phyloP scores from a whole-genome alignment of 176 grass and related monocot genomes.

The Puccinellia tenuiflora region DNA sequence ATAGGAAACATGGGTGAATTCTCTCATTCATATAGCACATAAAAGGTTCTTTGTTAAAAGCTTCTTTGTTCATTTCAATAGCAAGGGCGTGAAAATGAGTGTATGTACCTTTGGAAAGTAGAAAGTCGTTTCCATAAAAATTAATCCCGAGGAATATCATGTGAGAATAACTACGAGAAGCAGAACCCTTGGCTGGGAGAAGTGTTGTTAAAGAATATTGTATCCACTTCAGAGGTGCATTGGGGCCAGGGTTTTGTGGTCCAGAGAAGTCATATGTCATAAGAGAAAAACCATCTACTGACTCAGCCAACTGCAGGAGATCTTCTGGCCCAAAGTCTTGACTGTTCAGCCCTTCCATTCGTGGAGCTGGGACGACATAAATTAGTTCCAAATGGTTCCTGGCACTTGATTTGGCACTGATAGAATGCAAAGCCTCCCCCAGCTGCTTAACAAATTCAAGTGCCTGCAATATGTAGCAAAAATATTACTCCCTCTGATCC shows the following conservation, averaged over 20 bases:
- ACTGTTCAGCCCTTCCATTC: conserved; percentile 40
- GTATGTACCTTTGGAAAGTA: conserved; percentile 69
- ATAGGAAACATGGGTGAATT: conserved; percentile 8
- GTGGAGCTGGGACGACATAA: conserved; percentile 75
- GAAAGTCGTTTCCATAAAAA: conserved; percentile 95
- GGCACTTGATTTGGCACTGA: conserved; percentile 44
- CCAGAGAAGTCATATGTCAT: conserved; percentile 98
- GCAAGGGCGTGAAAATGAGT: background rate
- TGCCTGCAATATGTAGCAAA: conserved; percentile 45
- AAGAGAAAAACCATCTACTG: conserved; percentile 85
- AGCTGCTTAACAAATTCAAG: conserved; percentile 77
- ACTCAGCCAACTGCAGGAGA: conserved; percentile 56
- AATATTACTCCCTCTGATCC: too few species aligned
- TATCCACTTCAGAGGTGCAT: conserved; percentile 84
- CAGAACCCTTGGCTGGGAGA: conserved; percentile 32
- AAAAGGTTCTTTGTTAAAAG: conserved; percentile 13
- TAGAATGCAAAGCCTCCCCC: conserved; percentile 66
- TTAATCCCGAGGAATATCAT: conserved; percentile 93
- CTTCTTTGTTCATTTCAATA: background rate
- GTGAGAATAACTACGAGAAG: conserved; percentile 34
- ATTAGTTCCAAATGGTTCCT: conserved; percentile 57
- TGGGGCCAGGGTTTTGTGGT: conserved; percentile 85
- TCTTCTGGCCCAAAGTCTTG: conserved; percentile 75
- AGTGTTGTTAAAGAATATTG: conserved; percentile 55
- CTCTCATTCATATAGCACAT: background rate